phyloP scores from a whole-genome alignment of 192 early-diverging fungal species.

The Allomyces macrogynus region DNA sequence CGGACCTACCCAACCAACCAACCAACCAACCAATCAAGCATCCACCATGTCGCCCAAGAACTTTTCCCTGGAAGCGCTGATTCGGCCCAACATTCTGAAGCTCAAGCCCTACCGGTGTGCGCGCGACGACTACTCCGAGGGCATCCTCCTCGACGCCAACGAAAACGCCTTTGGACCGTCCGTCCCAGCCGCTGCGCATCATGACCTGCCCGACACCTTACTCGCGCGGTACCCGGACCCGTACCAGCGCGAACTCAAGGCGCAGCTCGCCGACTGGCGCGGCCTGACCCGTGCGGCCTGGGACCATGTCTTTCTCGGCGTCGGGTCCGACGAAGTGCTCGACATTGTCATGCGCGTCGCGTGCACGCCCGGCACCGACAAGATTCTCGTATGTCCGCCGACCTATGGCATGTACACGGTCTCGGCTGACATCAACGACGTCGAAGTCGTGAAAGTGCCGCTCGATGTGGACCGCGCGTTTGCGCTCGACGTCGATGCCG shows the following conservation, averaged over 20 bases:
- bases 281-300: constrained; percentile 24
- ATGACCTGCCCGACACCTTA: constrained; percentile 15
- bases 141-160: constrained; percentile 94
- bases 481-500: constrained; percentile 41
- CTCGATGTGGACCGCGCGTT: constrained; percentile 55
- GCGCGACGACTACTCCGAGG: constrained; percentile 83
- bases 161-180: constrained; percentile 82
- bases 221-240: constrained; percentile 96
- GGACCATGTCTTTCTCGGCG: constrained; percentile 78
- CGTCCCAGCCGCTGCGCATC: constrained; percentile 15
- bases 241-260: constrained; percentile 64
- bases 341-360: constrained; percentile 75
- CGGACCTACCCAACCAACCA: no score
- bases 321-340: constrained; percentile 91
- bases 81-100: constrained; percentile 62
- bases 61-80: constrained; percentile 37
- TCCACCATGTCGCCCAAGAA: constrained; percentile 10
- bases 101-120: constrained; percentile 92
- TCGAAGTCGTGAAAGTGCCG: constrained; percentile 64
- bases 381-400: constrained; percentile 84
- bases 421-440: constrained; percentile 84
- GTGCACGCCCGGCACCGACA: constrained; percentile 74
- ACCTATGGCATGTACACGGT: constrained; percentile 99
- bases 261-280: constrained; percentile 48
- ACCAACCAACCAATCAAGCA: background rate